phyloP scores from a whole-genome alignment of 805 yeast species.

The Kluyveromyces lactis region DNA sequence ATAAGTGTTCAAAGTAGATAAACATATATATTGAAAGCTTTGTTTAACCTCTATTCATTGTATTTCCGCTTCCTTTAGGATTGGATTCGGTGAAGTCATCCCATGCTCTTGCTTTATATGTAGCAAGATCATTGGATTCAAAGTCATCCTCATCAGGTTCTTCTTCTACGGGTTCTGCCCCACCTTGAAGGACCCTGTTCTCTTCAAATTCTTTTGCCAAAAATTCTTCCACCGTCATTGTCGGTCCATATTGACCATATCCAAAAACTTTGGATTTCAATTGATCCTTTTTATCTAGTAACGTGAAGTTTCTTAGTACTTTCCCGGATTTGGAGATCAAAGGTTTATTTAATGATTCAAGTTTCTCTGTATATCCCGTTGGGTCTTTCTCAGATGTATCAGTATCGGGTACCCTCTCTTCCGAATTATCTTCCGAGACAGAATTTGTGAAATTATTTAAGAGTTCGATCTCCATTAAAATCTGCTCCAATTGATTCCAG shows the following conservation, averaged over 20 bases:
- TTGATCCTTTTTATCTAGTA: slow-evolving; percentile 51
- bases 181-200: slow-evolving; percentile 64
- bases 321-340: slow-evolving; percentile 66
- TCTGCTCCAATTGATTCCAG: slow-evolving; percentile 47
- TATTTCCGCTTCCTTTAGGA: slow-evolving; percentile 87
- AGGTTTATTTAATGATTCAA: slow-evolving; percentile 46
- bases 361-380: slow-evolving; percentile 52
- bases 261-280: slow-evolving; percentile 66
- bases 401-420: background rate
- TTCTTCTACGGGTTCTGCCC: slow-evolving; percentile 29
- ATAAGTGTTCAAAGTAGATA: background rate
- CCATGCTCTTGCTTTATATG: slow-evolving; percentile 78
- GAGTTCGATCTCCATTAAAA: slow-evolving; percentile 59
- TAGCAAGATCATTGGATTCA: slow-evolving; percentile 51
- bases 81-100: slow-evolving; percentile 86
- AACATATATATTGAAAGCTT: slow-evolving; percentile 14
- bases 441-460: slow-evolving; percentile 35
- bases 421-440: slow-evolving; percentile 13
- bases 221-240: slow-evolving; percentile 90
- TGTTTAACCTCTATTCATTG: slow-evolving; percentile 51
- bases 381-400: slow-evolving; percentile 24
- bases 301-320: slow-evolving; percentile 75
- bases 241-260: slow-evolving; percentile 87
- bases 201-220: slow-evolving; percentile 76
- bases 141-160: slow-evolving; percentile 45